Conservation (phyloP, 2,329 filamentous ascomycete species). For the Phyllosticta citribraziliensis region DNA sequence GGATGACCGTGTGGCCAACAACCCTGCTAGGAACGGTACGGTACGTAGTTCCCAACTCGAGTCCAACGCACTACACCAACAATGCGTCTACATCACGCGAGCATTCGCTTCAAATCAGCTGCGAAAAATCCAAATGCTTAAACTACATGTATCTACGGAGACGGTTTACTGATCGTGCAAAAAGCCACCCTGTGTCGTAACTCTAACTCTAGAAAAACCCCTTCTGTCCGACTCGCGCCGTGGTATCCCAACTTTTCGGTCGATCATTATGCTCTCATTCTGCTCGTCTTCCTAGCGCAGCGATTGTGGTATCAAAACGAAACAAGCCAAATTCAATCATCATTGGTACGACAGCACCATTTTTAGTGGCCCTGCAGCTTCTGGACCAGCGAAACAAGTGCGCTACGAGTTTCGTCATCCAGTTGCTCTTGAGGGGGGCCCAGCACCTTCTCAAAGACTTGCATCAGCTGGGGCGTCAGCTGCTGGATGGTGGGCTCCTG, state of each 20-base stretch:
- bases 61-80: background rate
- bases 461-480: conserved; percentile 59
- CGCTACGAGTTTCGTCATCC: conserved; percentile 57
- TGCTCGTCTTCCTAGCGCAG: background rate
- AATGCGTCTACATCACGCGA: background rate
- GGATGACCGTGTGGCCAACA: background rate
- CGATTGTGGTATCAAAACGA: conserved; percentile 10
- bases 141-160: background rate
- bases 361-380: conserved; percentile 32
- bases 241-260: background rate
- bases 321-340: conserved; percentile 5
- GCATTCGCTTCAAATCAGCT: background rate
- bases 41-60: background rate
- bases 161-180: background rate
- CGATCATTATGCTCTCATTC: conserved; percentile 4
- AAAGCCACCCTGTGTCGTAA: background rate
- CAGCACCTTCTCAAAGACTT: conserved; percentile 64
- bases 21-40: background rate
- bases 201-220: background rate
- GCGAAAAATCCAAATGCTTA: background rate
- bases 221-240: background rate
- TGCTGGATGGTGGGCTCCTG: conserved; percentile 54
- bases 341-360: background rate
- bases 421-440: conserved; percentile 65
- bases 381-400: conserved; percentile 55